phyloP scores from a whole-genome alignment of 768 basidiomycete species.

The Trametes cingulata region DNA sequence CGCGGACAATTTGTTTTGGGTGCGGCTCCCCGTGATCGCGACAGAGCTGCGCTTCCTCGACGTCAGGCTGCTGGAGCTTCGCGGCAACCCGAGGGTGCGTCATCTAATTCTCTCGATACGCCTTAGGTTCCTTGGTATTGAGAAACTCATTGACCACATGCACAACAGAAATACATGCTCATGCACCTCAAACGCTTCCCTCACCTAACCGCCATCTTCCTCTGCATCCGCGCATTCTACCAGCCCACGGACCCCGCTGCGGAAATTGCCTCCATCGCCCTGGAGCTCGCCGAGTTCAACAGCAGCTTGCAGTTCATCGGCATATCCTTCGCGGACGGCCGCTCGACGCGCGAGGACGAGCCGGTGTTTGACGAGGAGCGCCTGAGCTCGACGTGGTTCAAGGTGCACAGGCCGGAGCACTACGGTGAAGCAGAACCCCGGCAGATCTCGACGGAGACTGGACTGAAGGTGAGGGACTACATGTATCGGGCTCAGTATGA shows the following conservation, averaged over 20 bases:
- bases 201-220: neutral
- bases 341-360: conserved; percentile 5
- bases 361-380: conserved; percentile 12
- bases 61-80: conserved; percentile 3
- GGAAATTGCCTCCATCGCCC: neutral
- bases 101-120: too few species aligned
- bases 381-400: conserved; percentile 3
- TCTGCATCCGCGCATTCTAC: conserved; percentile 14
- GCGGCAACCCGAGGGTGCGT: neutral
- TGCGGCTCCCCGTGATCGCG: conserved; percentile 1
- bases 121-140: neutral
- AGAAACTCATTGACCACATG: too few species aligned
- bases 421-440: neutral
- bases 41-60: conserved; percentile 12
- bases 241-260: neutral
- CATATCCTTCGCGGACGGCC: conserved; percentile 5
- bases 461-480: conserved; percentile 10
- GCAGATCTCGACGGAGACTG: neutral
- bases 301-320: conserved; percentile 2
- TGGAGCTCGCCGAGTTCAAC: neutral
- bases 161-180: neutral
- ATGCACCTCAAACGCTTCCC: conserved; percentile 1
- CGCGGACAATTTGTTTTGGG: conserved; percentile 9
- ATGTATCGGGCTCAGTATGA: conserved; percentile 13
- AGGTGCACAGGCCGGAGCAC: neutral